phyloP scores from a whole-genome alignment of 83 land plant genomes.

The Picea mariana region DNA sequence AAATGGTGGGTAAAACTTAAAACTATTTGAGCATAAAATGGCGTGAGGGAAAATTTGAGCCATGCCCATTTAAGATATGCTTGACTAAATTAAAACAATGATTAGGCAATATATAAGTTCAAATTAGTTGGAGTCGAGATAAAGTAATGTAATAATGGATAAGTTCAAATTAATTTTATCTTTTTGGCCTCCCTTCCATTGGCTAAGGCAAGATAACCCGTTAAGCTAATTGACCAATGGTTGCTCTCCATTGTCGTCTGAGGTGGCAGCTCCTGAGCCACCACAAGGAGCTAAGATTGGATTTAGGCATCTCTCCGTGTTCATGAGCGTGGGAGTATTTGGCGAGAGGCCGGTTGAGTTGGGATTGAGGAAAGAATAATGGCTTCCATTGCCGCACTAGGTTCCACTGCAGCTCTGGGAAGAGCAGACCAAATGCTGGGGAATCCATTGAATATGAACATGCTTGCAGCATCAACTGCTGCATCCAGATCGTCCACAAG shows the following conservation, averaged over 20 bases:
- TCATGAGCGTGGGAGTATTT: no score
- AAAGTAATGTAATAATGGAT: no score
- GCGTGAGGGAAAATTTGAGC: no score
- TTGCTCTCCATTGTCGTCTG: neutral
- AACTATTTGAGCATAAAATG: no score
- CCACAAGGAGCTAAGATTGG: constrained; percentile 3
- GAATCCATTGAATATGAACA: constrained; percentile 39
- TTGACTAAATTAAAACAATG: no score
- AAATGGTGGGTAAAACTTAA: no score
- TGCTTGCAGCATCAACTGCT: constrained; percentile 34
- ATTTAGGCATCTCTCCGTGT: neutral
- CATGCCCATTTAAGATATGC: no score
- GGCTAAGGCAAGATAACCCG: constrained; percentile 2
- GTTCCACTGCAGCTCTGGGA: constrained; percentile 56
- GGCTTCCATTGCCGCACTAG: constrained; percentile 62
- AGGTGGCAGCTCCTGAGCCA: neutral
- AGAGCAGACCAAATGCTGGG: constrained; percentile 76
- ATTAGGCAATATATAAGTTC: no score
- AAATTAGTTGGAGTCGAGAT: no score
- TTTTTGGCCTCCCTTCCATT: neutral
- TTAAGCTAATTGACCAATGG: neutral
- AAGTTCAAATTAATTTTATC: no score
- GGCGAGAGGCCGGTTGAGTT: no score
- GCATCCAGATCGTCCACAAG: constrained; percentile 25
- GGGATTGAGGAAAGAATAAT: no score